Percentiles rank a stretch among this genome's conserved stretches.
Evolutionary conservation across 140 eudicot species (phyloP).

Genomic region (Flaveria floridana): DNA sequence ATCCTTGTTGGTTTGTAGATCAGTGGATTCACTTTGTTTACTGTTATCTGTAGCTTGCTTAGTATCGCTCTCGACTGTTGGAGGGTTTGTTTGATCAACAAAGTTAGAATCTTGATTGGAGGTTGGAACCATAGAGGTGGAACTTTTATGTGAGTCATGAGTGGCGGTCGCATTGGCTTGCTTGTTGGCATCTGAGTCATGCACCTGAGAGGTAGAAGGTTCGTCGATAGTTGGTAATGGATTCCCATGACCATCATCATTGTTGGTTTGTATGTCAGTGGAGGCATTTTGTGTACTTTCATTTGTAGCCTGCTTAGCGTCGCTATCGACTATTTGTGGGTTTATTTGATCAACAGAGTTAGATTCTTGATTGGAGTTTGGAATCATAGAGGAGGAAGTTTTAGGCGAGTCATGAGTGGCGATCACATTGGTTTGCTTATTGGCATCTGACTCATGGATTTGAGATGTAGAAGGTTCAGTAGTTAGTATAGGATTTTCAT

Average conservation of each 20-base stretch:
- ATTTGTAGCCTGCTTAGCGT: not conserved
- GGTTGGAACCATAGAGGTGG: not conserved
- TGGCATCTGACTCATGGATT: constrained; percentile 16
- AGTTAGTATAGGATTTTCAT: not conserved
- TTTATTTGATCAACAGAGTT: not conserved
- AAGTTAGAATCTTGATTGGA: not conserved
- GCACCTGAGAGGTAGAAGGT: constrained; percentile 15
- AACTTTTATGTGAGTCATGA: not conserved
- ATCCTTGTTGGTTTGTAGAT: not conserved
- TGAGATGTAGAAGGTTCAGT: constrained; percentile 10
- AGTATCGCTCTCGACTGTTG: not conserved
- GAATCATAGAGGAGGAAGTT: not conserved
- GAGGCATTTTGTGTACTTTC: not conserved
- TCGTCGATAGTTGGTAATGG: not conserved
- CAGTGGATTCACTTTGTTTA: not conserved
- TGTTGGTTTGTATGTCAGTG: not conserved
- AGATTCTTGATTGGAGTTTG: not conserved
- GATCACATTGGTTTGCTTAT: not conserved
- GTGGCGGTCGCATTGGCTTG: not conserved
- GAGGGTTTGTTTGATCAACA: not conserved
- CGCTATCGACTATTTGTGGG: not conserved
- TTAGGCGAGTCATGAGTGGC: not conserved
- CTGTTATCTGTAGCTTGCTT: not conserved
- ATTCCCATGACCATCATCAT: not conserved
- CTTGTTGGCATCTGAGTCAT: constrained; percentile 21